Conservation (phyloP, 257 asterid species). For the Rauvolfia tetraphylla region DNA sequence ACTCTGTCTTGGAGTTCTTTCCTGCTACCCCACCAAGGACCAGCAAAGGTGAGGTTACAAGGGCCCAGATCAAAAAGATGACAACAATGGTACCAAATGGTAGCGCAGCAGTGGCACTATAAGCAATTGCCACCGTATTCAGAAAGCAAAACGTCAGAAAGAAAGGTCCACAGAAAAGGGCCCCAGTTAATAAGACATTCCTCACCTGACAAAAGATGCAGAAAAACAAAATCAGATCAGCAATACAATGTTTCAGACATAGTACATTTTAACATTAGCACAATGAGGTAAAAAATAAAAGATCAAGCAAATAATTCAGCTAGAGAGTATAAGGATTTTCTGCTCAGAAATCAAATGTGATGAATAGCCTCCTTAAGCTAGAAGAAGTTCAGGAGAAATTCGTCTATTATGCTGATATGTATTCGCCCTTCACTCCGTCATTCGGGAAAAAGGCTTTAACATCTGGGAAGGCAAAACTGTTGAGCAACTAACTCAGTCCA, state of each 20-base stretch:
- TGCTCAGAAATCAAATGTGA: neutral
- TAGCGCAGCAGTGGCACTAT: slow-evolving; percentile 45
- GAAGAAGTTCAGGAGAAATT: neutral
- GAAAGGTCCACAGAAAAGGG: slow-evolving; percentile 43
- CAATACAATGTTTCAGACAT: neutral
- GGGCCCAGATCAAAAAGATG: slow-evolving; percentile 45
- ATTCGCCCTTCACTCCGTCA: neutral
- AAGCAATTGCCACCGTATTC: slow-evolving; percentile 44
- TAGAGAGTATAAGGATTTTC: neutral
- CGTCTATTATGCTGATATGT: neutral
- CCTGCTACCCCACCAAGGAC: slow-evolving; percentile 48
- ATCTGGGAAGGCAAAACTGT: neutral
- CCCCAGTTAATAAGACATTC: slow-evolving; percentile 40
- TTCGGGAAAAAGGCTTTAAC: too few relatives aligned
- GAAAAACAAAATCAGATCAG: slow-evolving; percentile 1
- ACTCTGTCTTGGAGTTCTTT: slow-evolving; percentile 43
- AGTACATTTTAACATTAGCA: neutral
- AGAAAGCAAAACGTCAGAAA: slow-evolving; percentile 41
- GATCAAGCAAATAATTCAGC: neutral
- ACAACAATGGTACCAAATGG: slow-evolving; percentile 52
- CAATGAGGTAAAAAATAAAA: neutral
- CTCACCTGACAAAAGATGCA: slow-evolving; percentile 31
- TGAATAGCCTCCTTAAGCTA: neutral
- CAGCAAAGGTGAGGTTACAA: slow-evolving; percentile 44
- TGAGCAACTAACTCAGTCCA: neutral